Evolutionary conservation across 2,329 filamentous ascomycete genomes (phyloP).

Genomic region (Neofusicoccum laricinum): DNA sequence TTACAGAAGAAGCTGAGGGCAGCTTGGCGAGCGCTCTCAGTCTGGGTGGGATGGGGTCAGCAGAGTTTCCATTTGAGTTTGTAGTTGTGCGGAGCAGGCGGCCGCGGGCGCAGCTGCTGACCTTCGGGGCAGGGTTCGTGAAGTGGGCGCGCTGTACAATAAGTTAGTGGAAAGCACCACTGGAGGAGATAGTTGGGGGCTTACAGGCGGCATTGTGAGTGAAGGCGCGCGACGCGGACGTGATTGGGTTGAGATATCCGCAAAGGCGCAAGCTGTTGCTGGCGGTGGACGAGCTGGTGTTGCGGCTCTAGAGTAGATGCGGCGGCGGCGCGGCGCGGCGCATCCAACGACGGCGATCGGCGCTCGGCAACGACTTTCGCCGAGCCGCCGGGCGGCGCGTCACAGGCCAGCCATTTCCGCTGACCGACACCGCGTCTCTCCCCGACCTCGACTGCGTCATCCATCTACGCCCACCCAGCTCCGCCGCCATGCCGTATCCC

Average conservation of each 20-base stretch:
- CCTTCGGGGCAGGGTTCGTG: conserved; percentile 48
- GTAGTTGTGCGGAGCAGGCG: background rate
- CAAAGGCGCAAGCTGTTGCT: background rate
- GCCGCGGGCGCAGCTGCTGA: conserved; percentile 19
- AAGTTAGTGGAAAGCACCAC: background rate
- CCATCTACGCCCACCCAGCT: conserved; percentile 15
- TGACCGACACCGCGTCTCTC: conserved; percentile 20
- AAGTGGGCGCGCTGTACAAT: conserved; percentile 39
- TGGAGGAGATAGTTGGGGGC: conserved; percentile 18
- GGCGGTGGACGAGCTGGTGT: background rate
- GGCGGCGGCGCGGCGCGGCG: background rate
- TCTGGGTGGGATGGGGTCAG: conserved; percentile 35
- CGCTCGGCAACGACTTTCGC: conserved; percentile 16
- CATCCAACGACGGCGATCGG: too few relatives aligned
- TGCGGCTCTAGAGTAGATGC: conserved; percentile 3
- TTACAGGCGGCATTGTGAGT: conserved; percentile 55
- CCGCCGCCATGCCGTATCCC: conserved; percentile 22
- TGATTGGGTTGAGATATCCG: background rate
- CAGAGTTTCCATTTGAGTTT: background rate
- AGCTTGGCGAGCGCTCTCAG: conserved; percentile 68
- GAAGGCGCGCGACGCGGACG: background rate
- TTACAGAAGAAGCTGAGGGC: conserved; percentile 75
- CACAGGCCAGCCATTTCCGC: conserved; percentile 20
- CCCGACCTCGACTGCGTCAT: background rate
- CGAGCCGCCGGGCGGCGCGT: conserved; percentile 29